These are phyloP conservation scores for Fusarium subglutinans DNA, from an alignment of 2,329 filamentous ascomycete genomes.

Conservation along the genomic window DNA sequence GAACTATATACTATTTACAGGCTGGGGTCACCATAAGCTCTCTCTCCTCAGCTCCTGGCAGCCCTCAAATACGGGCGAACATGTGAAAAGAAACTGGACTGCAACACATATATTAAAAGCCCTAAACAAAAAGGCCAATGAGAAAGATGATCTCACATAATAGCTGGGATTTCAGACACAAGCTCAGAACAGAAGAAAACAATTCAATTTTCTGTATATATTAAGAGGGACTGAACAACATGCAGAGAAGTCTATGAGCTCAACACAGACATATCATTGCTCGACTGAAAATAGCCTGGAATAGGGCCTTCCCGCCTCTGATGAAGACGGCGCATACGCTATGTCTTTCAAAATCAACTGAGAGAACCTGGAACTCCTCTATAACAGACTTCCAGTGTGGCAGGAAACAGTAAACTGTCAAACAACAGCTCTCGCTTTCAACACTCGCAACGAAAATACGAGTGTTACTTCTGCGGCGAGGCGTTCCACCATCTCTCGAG, in stretches of 20 bases:
- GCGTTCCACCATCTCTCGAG: accelerated
- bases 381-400: too few species aligned
- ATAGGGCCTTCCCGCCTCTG: neutral
- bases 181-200: neutral
- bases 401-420: too few species aligned
- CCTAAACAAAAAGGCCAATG: neutral
- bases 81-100: neutral
- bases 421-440: too few species aligned
- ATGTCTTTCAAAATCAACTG: neutral
- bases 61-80: neutral
- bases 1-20: neutral
- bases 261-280: neutral
- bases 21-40: neutral
- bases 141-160: neutral
- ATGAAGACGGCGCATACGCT: neutral
- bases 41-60: neutral
- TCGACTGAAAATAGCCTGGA: neutral
- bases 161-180: neutral
- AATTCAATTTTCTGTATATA: neutral
- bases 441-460: too few species aligned
- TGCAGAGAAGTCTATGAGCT: neutral
- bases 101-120: neutral
- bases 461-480: too few species aligned
- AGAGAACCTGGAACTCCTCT: neutral
- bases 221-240: too few species aligned